Base-by-base conservation (phyloP, 192 early-diverging fungal species). In the Endogone sp. region DNA sequence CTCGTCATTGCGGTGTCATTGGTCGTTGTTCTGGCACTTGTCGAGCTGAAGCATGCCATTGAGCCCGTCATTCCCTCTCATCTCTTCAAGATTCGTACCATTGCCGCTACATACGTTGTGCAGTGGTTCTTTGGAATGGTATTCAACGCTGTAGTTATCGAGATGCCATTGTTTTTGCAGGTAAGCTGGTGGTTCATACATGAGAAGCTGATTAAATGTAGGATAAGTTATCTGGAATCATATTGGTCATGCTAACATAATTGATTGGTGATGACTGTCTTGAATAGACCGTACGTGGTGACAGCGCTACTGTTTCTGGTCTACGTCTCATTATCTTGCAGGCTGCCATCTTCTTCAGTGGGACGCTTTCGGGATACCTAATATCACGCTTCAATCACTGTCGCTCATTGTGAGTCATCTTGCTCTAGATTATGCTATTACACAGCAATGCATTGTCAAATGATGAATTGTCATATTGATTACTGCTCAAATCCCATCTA, bases 1-100 rank as follows among this genome's bases (percentile, higher is more conserved):
- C 67, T 90, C 56, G 80, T 81, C 8, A 66, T 79, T 6, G 76
- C 83, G 29, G 37, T 49, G 37, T 49, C 16, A 16, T 49, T 49
- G 37, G 65, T 84, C 29, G 59, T 60, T 22, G 59, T 28, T 26
- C 59, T 60, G 1, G 62, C 64, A 11, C 78, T 85, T 22, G 67
- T 79, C 0, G 87, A 92, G 69, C 54, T 71, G 23, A 81, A 77
- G 28, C 64, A 79, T 60, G 77, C 89, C 9, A 76, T 78, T 11
- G 84, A 90, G 56, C 89, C 91, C 28, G 78, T 92, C 49, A 77
- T 91, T 56, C 90, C 90, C 44, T 70, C 80, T 56, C 58, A 69
- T 28, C 37, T 91, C 9, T 91, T 89, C 67, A 76, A 79, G 64
- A 86, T 80, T 84, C 82, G 72, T 20, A 68, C 70, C n/a, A 56